Percentiles rank a stretch among this genome's conserved stretches.
Evolutionary conservation across 148 eudicot species (phyloP).

Genomic region (Persicaria tinctoria): DNA sequence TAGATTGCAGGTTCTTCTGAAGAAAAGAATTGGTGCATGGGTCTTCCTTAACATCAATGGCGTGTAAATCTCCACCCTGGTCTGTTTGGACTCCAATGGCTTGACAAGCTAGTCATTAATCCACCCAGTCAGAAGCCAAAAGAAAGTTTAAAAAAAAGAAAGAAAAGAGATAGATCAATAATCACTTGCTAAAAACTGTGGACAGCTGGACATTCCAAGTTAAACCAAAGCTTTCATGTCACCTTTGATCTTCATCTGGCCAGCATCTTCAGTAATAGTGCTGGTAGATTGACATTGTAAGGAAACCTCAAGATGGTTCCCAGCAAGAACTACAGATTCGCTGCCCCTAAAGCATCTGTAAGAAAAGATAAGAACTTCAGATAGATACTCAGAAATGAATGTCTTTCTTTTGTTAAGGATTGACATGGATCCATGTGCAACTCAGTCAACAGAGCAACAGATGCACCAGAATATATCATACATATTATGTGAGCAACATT

Average conservation of each 20-base stretch:
- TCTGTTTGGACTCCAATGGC: constrained; percentile 74
- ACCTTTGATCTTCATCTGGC: constrained; percentile 30
- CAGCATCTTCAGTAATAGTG: constrained; percentile 18
- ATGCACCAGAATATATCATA: background rate
- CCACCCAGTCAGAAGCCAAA: constrained; percentile 16
- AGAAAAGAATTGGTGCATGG: constrained; percentile 13
- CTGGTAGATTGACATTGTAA: constrained; percentile 24
- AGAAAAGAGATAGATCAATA: constrained; percentile 7
- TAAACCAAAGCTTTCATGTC: constrained; percentile 14
- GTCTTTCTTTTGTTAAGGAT: background rate
- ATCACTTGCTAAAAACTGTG: background rate
- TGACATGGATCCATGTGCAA: background rate
- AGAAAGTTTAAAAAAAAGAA: constrained; percentile 1
- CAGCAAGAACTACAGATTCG: constrained; percentile 28
- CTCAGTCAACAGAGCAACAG: background rate
- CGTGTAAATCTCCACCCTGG: constrained; percentile 26
- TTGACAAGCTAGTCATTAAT: constrained; percentile 34
- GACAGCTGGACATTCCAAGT: background rate
- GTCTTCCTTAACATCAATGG: constrained; percentile 23
- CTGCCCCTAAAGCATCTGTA: constrained; percentile 23
- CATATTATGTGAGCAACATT: background rate
- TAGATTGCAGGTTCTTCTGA: constrained; percentile 33
- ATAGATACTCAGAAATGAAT: background rate
- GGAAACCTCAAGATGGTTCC: constrained; percentile 21
- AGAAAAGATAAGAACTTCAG: background rate